Conservation (phyloP, 2,329 filamentous ascomycete species). For the Huntiella decipiens region DNA sequence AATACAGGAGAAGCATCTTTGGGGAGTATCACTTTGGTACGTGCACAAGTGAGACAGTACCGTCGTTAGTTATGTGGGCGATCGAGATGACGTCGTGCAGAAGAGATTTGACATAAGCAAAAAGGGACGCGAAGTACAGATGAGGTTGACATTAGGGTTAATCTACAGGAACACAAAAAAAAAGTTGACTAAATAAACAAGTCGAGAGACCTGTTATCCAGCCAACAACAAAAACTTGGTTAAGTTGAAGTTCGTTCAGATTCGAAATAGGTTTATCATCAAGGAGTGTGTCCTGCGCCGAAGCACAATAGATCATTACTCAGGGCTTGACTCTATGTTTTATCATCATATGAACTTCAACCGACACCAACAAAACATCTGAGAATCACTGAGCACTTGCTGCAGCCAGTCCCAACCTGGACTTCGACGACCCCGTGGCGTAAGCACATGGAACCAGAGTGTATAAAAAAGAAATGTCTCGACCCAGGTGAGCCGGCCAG, state of each 20-base stretch:
- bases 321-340: slow-evolving; percentile 98
- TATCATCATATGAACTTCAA: slow-evolving; percentile 56
- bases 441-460: slow-evolving; percentile 9
- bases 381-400: not conserved
- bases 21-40: too few species aligned
- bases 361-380: not conserved
- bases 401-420: not conserved
- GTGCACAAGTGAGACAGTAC: too few species aligned
- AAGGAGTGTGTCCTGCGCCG: slow-evolving; percentile 7
- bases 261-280: slow-evolving; percentile 11
- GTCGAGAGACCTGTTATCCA: too few species aligned
- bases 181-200: too few species aligned
- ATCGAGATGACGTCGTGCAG: too few species aligned
- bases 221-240: not conserved
- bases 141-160: too few species aligned
- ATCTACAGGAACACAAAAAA: too few species aligned
- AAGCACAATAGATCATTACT: slow-evolving; percentile 25
- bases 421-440: slow-evolving; percentile 8
- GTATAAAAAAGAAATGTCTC: slow-evolving; percentile 12
- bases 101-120: too few species aligned
- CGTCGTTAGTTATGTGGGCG: too few species aligned
- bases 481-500: slow-evolving; percentile 9
- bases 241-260: slow-evolving; percentile 8
- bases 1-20: not conserved
- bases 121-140: too few species aligned